A percentile compares a stretch with the other conserved stretches of the same genome.
Evolutionary conservation across 768 basidiomycete genomes (phyloP).

Genomic region (Cyclocybe cylindracea): DNA sequence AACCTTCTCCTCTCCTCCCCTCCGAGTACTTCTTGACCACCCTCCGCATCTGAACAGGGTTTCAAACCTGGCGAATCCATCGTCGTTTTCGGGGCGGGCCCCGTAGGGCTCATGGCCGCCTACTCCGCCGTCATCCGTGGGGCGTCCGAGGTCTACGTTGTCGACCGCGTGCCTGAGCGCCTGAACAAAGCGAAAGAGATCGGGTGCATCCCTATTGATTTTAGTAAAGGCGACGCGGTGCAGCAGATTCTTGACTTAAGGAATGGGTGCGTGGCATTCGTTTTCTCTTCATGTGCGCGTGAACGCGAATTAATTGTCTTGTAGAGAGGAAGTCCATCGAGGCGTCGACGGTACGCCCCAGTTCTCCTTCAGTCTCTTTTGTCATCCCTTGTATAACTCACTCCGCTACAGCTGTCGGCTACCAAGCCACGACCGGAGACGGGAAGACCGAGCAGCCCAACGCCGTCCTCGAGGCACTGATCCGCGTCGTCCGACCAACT

Average conservation of each 20-base stretch:
- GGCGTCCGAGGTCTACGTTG: slow-evolving; percentile 53
- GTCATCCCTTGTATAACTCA: background rate
- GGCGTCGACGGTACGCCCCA: slow-evolving; percentile 43
- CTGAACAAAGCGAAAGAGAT: slow-evolving; percentile 53
- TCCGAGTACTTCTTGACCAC: background rate
- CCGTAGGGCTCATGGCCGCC: slow-evolving; percentile 59
- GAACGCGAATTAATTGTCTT: background rate
- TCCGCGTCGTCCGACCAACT: slow-evolving; percentile 52
- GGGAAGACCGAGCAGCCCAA: slow-evolving; percentile 61
- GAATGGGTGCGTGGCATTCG: slow-evolving; percentile 35
- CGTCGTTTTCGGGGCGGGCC: slow-evolving; percentile 54
- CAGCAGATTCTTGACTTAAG: slow-evolving; percentile 46
- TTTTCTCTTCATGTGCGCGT: background rate
- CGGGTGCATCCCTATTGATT: slow-evolving; percentile 51
- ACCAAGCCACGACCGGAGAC: slow-evolving; percentile 52
- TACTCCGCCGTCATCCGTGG: slow-evolving; percentile 55
- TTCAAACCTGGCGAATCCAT: slow-evolving; percentile 55
- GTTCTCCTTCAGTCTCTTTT: background rate
- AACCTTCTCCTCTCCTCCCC: background rate
- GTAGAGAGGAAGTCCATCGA: slow-evolving; percentile 49
- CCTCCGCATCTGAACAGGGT: slow-evolving; percentile 26
- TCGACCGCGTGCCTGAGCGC: slow-evolving; percentile 56
- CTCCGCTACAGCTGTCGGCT: slow-evolving; percentile 49
- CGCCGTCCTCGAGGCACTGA: slow-evolving; percentile 49
- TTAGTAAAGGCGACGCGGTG: slow-evolving; percentile 46